Percentiles rank a stretch among this genome's conserved stretches.
These are phyloP conservation scores for Mallotus japonicus DNA, from an alignment of 441 rosid genomes.

Conservation along the genomic window DNA sequence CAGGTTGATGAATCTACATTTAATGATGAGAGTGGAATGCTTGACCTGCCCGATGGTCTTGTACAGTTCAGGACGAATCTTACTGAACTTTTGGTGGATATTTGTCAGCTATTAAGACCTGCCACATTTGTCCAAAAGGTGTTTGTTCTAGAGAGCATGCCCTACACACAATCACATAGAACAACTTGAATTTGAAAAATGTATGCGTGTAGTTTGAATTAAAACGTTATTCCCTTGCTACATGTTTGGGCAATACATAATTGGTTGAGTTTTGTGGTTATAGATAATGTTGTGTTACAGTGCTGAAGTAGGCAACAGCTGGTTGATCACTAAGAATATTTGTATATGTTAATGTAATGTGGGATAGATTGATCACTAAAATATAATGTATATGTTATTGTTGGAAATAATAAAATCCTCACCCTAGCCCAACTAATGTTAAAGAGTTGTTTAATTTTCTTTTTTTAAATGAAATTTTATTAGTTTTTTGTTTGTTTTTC, in stretches of 20 bases:
- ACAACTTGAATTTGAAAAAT: not conserved
- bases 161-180: not conserved
- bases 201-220: constrained; percentile 8
- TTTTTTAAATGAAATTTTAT: not conserved
- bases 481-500: not conserved
- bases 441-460: not conserved
- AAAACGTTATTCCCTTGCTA: not conserved
- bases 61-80: constrained; percentile 83
- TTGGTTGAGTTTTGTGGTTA: constrained; percentile 1
- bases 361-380: not conserved
- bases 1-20: constrained; percentile 88
- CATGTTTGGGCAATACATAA: not conserved
- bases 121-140: constrained; percentile 75
- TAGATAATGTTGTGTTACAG: not conserved
- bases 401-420: not conserved
- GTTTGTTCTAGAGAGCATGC: constrained; percentile 26
- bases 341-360: not conserved
- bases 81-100: constrained; percentile 86
- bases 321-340: not conserved
- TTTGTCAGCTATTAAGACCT: constrained; percentile 81
- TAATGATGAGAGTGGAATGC: constrained; percentile 51
- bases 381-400: not conserved
- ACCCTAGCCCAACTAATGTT: not conserved
- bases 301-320: not conserved
- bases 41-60: constrained; percentile 86